Base-by-base conservation (phyloP, 2,329 filamentous ascomycete species). In the Cercospora sesami region DNA sequence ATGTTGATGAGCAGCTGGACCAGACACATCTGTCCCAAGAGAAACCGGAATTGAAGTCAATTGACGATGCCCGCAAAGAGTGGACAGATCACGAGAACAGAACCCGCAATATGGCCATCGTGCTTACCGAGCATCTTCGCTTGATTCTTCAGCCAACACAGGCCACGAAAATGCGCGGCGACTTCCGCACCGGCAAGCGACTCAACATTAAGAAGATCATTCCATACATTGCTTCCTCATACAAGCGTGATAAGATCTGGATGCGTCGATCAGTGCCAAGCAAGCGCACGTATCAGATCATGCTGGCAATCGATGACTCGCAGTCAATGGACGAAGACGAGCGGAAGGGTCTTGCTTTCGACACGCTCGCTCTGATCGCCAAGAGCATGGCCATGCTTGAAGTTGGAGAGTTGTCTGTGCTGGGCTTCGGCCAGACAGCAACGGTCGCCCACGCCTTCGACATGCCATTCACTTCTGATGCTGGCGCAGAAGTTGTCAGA, bases 181-280 rank as follows among this genome's bases (percentile, higher is more conserved):
- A 96, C 73, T 98, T 96, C 86, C 92, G 95, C 73, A 99, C 95
- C 0, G 95, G 95, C 71, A 99, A 99, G 80, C 91, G 95, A 0
- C 92, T 99, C 75, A 99, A 98, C 81, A 97, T 99, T 84, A 98
- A 98, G 81, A 93, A 94, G 74, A 99, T 99, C 81, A 99, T 99
- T 75, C 95, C 96, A 0, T 99, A 99, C 82, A 98, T 99, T 74
- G 95, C 96, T 1, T 98, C 94, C 0, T 90, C 91, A 78, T 99
- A 97, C 86, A 98, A 97, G 85, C 92, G 95, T 69, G 95, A 99
- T 86, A 99, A 99, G 85, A 99, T 99, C 81, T 99, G 95, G 95
- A 96, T 99, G 90, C 91, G 96, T 14, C 89, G 96, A 65, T 90
- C 89, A 36, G 89, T 97, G 60, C 96, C 96, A 1, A 94, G 90